These are phyloP conservation scores for Vanilla planifolia DNA, from an alignment of 106 monocot genomes.

Conservation along the genomic window DNA sequence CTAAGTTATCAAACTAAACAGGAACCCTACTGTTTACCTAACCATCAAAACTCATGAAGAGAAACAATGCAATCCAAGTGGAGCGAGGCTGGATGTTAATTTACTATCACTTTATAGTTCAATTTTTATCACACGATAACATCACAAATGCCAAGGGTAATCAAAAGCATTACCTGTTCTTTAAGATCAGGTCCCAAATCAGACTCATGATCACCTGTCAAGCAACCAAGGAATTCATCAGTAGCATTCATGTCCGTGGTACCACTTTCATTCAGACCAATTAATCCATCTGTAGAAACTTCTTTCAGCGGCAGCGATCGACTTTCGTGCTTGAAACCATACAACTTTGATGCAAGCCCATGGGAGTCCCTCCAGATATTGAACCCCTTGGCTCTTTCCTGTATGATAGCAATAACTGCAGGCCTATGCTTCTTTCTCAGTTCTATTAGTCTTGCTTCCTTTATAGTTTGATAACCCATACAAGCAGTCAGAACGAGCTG, in stretches of 20 bases:
- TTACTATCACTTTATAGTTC: no score
- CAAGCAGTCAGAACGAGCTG: constrained; percentile 94
- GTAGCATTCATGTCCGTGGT: constrained; percentile 14
- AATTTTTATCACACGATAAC: background rate
- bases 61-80: no score
- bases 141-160: background rate
- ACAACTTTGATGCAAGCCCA: constrained; percentile 81
- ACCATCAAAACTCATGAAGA: no score
- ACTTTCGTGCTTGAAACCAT: constrained; percentile 69
- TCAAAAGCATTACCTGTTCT: constrained; percentile 59
- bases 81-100: no score
- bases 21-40: no score
- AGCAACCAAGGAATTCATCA: constrained; percentile 31
- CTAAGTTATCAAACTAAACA: no score
- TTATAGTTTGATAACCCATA: constrained; percentile 89
- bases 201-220: constrained; percentile 36
- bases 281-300: constrained; percentile 24
- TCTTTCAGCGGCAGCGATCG: constrained; percentile 34
- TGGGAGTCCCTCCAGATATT: constrained; percentile 65
- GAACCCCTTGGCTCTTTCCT: constrained; percentile 79
- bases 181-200: constrained; percentile 73
- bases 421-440: constrained; percentile 82
- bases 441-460: constrained; percentile 61
- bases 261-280: constrained; percentile 30
- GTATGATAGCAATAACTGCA: constrained; percentile 64